phyloP scores from a whole-genome alignment of 208 protist species.

The Leishmania arabica region DNA sequence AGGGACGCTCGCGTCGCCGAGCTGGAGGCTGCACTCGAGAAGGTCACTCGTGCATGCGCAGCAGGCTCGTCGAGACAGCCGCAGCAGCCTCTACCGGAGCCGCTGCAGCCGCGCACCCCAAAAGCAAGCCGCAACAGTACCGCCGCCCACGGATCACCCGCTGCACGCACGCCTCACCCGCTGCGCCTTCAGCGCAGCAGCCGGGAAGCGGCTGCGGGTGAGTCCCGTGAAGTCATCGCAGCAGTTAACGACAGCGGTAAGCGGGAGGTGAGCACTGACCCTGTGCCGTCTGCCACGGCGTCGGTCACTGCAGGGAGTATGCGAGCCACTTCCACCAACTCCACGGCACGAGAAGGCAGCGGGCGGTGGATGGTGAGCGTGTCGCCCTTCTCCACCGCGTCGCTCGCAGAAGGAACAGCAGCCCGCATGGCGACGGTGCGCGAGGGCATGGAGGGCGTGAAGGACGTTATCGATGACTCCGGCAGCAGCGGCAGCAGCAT shows the following conservation, averaged over 20 bases:
- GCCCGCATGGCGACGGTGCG: background rate
- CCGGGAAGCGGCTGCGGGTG: constrained; percentile 6
- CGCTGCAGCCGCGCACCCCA: constrained; percentile 1
- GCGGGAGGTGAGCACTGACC: background rate
- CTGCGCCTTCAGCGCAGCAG: background rate
- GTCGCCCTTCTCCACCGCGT: constrained; percentile 33
- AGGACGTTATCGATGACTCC: background rate
- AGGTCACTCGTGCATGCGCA: background rate
- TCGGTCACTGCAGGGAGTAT: background rate
- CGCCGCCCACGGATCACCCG: background rate
- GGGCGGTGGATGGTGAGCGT: constrained; percentile 30
- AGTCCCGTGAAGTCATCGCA: background rate
- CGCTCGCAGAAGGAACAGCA: background rate
- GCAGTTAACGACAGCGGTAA: background rate
- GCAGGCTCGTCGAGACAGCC: background rate
- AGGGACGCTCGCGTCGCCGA: constrained; percentile 31
- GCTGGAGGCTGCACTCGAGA: constrained; percentile 23
- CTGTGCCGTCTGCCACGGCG: background rate
- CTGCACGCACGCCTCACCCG: background rate
- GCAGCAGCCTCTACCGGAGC: background rate
- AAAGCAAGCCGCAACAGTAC: constrained; percentile 2
- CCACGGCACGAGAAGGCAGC: constrained; percentile 19
- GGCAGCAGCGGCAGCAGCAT: background rate
- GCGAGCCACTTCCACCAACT: background rate
- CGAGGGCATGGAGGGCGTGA: background rate